Conservation (phyloP, 257 asterid species). For the Salvia rosmarinus region DNA sequence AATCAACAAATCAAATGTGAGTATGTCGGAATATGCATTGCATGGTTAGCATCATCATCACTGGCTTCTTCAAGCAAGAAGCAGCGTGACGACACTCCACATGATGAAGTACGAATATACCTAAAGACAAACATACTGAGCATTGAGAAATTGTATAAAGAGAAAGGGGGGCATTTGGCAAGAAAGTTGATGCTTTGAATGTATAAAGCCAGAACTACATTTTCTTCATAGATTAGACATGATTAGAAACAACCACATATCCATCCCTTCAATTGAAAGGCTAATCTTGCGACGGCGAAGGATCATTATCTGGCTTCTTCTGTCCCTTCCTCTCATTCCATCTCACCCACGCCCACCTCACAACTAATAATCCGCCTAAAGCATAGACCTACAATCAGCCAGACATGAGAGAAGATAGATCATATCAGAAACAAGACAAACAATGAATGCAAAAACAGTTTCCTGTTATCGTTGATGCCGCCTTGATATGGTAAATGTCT, state of each 20-base stretch:
- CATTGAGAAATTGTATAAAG: slow-evolving; percentile 12
- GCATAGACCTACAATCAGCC: slow-evolving; percentile 73
- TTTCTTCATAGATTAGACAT: slow-evolving; percentile 23
- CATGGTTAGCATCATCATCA: too few relatives aligned
- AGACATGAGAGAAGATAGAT: slow-evolving; percentile 16
- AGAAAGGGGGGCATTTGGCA: neutral
- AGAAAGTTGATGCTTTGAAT: slow-evolving; percentile 13
- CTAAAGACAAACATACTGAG: neutral
- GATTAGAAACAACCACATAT: slow-evolving; percentile 31
- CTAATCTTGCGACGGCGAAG: slow-evolving; percentile 59
- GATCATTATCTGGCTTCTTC: slow-evolving; percentile 58
- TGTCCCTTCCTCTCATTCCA: slow-evolving; percentile 80
- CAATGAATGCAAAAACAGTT: neutral
- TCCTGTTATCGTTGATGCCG: neutral
- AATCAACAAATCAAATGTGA: too few relatives aligned
- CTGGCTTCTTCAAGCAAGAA: neutral
- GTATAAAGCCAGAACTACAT: slow-evolving; percentile 30
- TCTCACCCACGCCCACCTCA: slow-evolving; percentile 87
- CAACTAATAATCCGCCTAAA: slow-evolving; percentile 69
- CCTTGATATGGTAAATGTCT: neutral
- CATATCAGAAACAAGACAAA: neutral
- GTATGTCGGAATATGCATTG: too few relatives aligned
- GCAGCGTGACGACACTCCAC: neutral
- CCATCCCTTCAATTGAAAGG: slow-evolving; percentile 9
- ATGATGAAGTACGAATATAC: slow-evolving; percentile 1